Evolutionary conservation across 2,329 filamentous ascomycete species (phyloP).

Genomic region (Monilinia vaccinii-corymbosi): DNA sequence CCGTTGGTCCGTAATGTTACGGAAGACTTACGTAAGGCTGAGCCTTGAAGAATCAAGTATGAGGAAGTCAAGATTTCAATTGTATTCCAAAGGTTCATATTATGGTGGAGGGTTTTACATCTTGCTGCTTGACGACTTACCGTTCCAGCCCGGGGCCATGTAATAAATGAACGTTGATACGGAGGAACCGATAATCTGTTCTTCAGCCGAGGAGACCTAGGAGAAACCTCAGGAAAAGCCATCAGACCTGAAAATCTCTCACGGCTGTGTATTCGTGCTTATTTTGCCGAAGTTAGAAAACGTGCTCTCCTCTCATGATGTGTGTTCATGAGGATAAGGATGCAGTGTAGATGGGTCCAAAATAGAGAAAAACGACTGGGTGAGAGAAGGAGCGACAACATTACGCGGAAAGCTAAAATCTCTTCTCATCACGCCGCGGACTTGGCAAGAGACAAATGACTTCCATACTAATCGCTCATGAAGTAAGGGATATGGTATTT

Average conservation of each 20-base stretch:
- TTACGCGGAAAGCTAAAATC: neutral
- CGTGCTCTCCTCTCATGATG: neutral
- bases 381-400: neutral
- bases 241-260: neutral
- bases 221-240: neutral
- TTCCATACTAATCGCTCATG: neutral
- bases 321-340: neutral
- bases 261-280: neutral
- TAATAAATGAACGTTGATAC: no score
- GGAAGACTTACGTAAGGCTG: no score
- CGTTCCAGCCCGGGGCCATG: no score
- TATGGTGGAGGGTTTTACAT: neutral
- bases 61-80: neutral
- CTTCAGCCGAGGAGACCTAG: neutral
- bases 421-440: neutral
- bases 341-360: neutral
- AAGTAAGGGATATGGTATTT: neutral
- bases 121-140: neutral
- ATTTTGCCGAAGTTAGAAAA: neutral
- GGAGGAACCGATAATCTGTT: neutral
- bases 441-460: neutral
- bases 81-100: neutral
- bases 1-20: no score
- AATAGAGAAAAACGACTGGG: neutral
- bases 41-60: neutral